Evolutionary conservation across 371 early-diverging fungal genomes (phyloP).

Genomic region (Apophysomyces elegans): DNA sequence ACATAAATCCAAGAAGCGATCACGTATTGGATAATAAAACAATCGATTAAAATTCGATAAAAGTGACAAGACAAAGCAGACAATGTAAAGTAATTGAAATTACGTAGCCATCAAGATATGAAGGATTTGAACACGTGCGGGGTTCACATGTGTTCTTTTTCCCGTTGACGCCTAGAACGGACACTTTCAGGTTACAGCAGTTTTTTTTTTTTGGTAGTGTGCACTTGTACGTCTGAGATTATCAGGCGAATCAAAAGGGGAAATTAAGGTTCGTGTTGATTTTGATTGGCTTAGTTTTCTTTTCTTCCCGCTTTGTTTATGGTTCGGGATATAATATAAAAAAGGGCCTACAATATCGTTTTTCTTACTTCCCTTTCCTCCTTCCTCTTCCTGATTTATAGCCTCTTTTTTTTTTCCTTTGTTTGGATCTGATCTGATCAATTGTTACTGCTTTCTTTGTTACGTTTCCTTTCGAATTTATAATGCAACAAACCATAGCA

Average conservation of each 20-base stretch:
- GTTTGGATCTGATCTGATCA: neutral
- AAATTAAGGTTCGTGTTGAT: slow-evolving; percentile 1
- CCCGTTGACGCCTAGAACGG: slow-evolving; percentile 7
- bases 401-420: neutral
- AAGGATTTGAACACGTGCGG: slow-evolving; percentile 2
- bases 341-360: neutral
- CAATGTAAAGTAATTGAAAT: neutral
- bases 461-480: neutral
- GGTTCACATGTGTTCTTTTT: slow-evolving; percentile 3
- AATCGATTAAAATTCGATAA: neutral
- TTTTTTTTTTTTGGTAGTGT: neutral
- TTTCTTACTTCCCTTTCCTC: neutral
- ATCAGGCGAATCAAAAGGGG: slow-evolving; percentile 7
- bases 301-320: slow-evolving; percentile 10
- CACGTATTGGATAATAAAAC: slow-evolving; percentile 11
- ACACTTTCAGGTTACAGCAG: neutral
- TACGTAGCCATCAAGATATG: neutral
- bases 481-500: slow-evolving; percentile 5
- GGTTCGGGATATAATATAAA: neutral
- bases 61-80: neutral
- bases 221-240: neutral
- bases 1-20: slow-evolving; percentile 14
- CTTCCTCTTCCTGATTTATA: neutral
- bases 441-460: slow-evolving; percentile 11
- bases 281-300: slow-evolving; percentile 8